Conservation (phyloP, 225 moss, liverwort and hornwort species). For the Neckera pumila region DNA sequence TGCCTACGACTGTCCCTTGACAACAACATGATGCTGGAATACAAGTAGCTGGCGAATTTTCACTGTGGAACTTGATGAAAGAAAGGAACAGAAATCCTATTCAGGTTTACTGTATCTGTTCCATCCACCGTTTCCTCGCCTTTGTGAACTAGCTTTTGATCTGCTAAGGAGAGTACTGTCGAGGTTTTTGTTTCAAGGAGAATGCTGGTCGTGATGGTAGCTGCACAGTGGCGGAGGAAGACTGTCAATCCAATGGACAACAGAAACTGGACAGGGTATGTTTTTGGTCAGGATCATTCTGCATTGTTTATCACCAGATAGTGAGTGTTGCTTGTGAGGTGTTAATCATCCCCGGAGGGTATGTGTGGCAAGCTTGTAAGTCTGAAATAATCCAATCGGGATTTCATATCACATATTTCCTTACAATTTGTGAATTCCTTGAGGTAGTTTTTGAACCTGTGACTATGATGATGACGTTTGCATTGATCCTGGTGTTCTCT, state of each 20-base stretch:
- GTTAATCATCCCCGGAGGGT: not conserved
- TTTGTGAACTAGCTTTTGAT: not conserved
- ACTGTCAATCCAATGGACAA: not conserved
- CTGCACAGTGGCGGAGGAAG: not conserved
- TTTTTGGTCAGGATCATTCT: not conserved
- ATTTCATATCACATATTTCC: not conserved
- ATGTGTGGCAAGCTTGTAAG: not conserved
- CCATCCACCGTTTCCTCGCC: not conserved
- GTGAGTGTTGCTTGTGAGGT: not conserved
- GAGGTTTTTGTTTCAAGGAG: not conserved
- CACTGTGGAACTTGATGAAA: not conserved
- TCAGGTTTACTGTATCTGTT: not conserved
- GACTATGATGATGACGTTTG: not conserved
- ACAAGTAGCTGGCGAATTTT: conserved; percentile 22
- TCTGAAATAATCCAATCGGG: not conserved
- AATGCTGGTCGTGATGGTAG: not conserved
- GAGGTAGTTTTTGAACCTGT: not conserved
- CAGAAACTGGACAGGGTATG: not conserved
- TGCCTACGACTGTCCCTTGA: conserved; percentile 64
- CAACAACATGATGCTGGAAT: conserved; percentile 84
- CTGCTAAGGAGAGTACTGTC: not conserved
- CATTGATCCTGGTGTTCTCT: not conserved
- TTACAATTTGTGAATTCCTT: not conserved
- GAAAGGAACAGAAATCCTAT: not conserved
- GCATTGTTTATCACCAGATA: not conserved